Evolutionary conservation across 148 eudicot genomes (phyloP).

Genomic region (Chenopodium suecicum): DNA sequence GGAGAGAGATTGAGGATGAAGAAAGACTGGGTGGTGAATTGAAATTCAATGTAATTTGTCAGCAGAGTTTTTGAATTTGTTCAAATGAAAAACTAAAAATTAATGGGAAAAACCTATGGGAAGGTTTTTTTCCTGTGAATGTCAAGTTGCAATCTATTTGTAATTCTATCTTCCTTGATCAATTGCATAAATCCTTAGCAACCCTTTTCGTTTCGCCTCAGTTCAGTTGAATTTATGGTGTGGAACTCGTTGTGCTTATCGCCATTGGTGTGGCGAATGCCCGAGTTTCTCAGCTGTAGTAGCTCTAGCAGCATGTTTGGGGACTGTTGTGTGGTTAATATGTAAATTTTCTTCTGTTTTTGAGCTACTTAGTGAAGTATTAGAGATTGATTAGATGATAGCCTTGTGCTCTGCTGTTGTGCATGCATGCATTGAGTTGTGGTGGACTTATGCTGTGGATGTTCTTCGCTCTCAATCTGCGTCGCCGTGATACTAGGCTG

Average conservation of each 20-base stretch:
- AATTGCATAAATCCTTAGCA: background rate
- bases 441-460: background rate
- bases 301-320: background rate
- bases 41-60: constrained; percentile 9
- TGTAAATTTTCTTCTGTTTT: background rate
- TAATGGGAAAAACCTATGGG: constrained; percentile 9
- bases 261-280: background rate
- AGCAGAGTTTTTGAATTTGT: constrained; percentile 13
- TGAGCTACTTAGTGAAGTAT: background rate
- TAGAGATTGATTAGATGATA: background rate
- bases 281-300: background rate
- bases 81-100: background rate
- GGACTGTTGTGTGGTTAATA: background rate
- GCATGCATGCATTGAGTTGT: background rate
- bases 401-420: background rate
- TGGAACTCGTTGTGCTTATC: background rate
- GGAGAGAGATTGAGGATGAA: background rate
- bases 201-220: background rate
- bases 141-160: background rate
- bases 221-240: background rate
- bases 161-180: constrained; percentile 3
- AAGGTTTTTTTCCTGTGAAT: background rate
- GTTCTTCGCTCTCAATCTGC: background rate
- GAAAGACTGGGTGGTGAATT: background rate
- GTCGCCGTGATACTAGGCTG: background rate